Evolutionary conservation across 495 filamentous ascomycete genomes (phyloP).

Genomic region (Trichoderma reesei): DNA sequence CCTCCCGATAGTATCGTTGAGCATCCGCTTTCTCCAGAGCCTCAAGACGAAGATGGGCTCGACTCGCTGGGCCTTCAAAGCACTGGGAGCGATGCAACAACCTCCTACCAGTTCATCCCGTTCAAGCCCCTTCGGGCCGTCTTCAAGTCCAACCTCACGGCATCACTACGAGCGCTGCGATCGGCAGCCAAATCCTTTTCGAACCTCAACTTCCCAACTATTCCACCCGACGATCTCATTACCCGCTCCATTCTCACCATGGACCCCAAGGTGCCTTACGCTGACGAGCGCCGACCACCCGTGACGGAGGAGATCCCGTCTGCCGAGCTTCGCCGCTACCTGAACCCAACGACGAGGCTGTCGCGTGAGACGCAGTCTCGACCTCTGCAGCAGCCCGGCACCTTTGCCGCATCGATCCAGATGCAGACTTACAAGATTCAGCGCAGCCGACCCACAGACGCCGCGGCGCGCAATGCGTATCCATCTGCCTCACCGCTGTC

Average conservation of each 20-base stretch:
- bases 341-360: conserved; percentile 69
- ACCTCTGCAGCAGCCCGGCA: conserved; percentile 22
- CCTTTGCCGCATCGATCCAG: conserved; percentile 70
- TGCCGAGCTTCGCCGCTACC: conserved; percentile 79
- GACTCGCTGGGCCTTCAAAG: conserved; percentile 21
- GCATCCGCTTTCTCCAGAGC: conserved; percentile 34
- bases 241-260: conserved; percentile 76
- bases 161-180: conserved; percentile 77
- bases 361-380: conserved; percentile 52
- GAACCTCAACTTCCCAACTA: conserved; percentile 58
- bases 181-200: conserved; percentile 79
- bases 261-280: conserved; percentile 61
- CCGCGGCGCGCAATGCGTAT: conserved; percentile 18
- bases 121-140: conserved; percentile 40
- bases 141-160: conserved; percentile 91
- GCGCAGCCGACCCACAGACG: conserved; percentile 23
- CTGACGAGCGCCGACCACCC: conserved; percentile 81
- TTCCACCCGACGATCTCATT: conserved; percentile 81
- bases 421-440: conserved; percentile 72
- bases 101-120: conserved; percentile 12
- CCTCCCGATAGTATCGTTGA: conserved; percentile 29
- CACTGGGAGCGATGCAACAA: conserved; percentile 8
- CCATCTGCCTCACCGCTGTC: conserved; percentile 28
- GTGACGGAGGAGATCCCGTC: conserved; percentile 65
- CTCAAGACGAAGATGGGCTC: conserved; percentile 27